Conservation (phyloP, 192 early-diverging fungal species). For the Umbelopsis vinacea region DNA sequence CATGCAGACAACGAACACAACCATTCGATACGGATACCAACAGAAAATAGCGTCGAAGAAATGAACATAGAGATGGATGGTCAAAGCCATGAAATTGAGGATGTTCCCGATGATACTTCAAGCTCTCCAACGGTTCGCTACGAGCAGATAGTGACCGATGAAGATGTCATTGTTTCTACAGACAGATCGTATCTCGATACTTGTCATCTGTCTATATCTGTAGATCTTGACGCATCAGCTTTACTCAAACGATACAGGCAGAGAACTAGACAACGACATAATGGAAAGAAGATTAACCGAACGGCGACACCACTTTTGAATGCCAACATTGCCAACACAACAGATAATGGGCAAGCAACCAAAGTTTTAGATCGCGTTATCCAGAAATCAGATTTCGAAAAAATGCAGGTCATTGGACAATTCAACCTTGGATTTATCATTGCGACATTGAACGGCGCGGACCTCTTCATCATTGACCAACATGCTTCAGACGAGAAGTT, state of each 20-base stretch:
- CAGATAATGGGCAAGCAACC: constrained; percentile 52
- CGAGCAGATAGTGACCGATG: constrained; percentile 1
- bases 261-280: background rate
- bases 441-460: constrained; percentile 60
- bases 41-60: too few species aligned
- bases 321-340: constrained; percentile 46
- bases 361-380: constrained; percentile 59
- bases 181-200: background rate
- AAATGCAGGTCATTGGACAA: constrained; percentile 90
- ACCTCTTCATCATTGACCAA: constrained; percentile 96
- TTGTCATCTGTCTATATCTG: background rate
- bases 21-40: too few species aligned
- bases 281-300: background rate
- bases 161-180: background rate
- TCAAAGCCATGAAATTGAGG: background rate
- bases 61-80: background rate
- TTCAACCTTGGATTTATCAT: constrained; percentile 98
- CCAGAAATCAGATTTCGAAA: constrained; percentile 77
- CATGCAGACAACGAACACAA: too few species aligned
- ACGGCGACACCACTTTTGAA: constrained; percentile 26
- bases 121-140: background rate
- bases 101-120: background rate
- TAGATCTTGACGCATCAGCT: background rate
- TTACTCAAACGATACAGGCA: background rate
- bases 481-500: constrained; percentile 98